These are phyloP conservation scores for Inonotus hispidus DNA, from an alignment of 1,284 basidiomycete genomes.

Conservation along the genomic window DNA sequence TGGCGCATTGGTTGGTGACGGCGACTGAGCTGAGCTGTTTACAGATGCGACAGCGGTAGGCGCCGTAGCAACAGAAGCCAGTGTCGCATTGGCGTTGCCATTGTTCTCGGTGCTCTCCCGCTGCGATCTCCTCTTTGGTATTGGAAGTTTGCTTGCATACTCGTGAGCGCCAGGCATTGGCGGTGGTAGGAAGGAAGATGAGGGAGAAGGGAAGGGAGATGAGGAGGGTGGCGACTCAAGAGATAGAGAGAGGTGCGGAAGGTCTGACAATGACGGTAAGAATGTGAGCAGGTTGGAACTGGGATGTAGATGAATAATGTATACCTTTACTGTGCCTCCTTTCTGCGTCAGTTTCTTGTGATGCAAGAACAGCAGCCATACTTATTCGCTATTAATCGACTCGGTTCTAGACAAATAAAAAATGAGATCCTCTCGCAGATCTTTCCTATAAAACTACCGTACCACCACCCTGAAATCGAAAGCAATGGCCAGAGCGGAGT, in stretches of 20 bases:
- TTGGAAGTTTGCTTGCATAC: slow-evolving; percentile 10
- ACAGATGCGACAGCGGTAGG: neutral
- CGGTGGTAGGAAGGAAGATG: slow-evolving; percentile 46
- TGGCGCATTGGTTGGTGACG: neutral
- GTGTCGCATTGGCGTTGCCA: neutral
- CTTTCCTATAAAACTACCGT: neutral
- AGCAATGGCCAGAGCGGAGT: too few species aligned
- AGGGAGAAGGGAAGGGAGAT: slow-evolving; percentile 59
- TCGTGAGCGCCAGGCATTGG: slow-evolving; percentile 15
- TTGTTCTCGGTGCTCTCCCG: slow-evolving; percentile 8
- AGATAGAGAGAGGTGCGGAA: slow-evolving; percentile 31
- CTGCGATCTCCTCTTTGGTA: slow-evolving; percentile 11
- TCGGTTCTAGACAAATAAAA: neutral
- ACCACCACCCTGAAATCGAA: too few species aligned
- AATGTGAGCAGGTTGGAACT: neutral
- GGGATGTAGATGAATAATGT: neutral
- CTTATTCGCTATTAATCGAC: neutral
- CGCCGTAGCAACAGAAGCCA: slow-evolving; percentile 1
- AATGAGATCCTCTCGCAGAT: neutral
- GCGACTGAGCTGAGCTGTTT: neutral
- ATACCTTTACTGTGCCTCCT: slow-evolving; percentile 13
- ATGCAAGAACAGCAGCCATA: slow-evolving; percentile 13
- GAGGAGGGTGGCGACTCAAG: slow-evolving; percentile 43
- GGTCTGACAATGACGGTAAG: neutral
- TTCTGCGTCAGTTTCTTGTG: slow-evolving; percentile 13